These are phyloP conservation scores for Pichia thaimueangensis DNA, from an alignment of 805 yeast genomes.

Conservation along the genomic window DNA sequence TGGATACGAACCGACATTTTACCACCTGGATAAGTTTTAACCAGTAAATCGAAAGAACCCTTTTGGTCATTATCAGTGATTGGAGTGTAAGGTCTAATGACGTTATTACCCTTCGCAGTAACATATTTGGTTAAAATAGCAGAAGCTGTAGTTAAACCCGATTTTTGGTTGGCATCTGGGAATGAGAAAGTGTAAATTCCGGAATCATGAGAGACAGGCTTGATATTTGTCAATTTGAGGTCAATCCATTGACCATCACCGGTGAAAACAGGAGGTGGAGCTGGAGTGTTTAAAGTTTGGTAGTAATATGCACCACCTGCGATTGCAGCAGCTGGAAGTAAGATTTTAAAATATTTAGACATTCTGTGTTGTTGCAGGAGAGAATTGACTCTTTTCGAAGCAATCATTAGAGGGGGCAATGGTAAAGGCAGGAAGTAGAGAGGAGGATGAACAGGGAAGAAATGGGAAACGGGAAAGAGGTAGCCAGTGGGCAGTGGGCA, in stretches of 20 bases:
- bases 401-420: neutral
- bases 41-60: constrained; percentile 73
- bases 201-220: constrained; percentile 54
- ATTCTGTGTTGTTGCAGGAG: neutral
- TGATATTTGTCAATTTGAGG: constrained; percentile 45
- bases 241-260: constrained; percentile 70
- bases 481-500: too few relatives aligned
- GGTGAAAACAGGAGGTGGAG: constrained; percentile 41
- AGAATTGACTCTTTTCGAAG: neutral
- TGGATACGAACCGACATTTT: constrained; percentile 73
- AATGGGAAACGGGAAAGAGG: neutral
- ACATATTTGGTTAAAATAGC: constrained; percentile 74
- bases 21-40: constrained; percentile 89
- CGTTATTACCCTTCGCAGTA: constrained; percentile 78
- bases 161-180: constrained; percentile 55
- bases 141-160: constrained; percentile 79
- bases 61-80: constrained; percentile 58
- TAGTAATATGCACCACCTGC: constrained; percentile 37
- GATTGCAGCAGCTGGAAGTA: constrained; percentile 30
- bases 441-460: neutral
- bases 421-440: neutral
- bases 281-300: constrained; percentile 19
- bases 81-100: constrained; percentile 89
- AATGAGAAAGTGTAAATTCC: constrained; percentile 66
- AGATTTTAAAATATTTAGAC: constrained; percentile 13